phyloP scores from a whole-genome alignment of 345 rosid species.

The Kandelia obovata region DNA sequence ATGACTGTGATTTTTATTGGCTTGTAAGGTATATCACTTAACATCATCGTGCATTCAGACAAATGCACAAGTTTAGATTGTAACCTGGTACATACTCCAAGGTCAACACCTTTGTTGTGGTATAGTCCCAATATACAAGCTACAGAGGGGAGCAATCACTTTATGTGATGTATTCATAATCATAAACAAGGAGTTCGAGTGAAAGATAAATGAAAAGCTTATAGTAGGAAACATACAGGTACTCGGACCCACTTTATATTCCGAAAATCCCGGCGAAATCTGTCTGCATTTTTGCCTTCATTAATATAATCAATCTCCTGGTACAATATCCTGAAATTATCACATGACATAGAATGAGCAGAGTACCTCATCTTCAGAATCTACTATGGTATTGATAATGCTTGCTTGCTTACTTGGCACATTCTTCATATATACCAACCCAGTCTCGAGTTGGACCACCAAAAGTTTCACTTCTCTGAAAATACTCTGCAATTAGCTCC shows the following conservation, averaged over 20 bases:
- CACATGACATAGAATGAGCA: constrained; percentile 11
- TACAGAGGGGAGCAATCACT: constrained; percentile 27
- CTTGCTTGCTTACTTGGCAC: constrained; percentile 57
- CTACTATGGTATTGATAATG: background rate
- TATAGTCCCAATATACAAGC: constrained; percentile 94
- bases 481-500: constrained; percentile 83
- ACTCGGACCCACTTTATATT: constrained; percentile 91
- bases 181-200: constrained; percentile 1
- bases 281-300: constrained; percentile 93
- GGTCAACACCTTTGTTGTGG: constrained; percentile 85
- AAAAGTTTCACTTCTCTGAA: constrained; percentile 79
- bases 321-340: constrained; percentile 70
- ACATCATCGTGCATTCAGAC: constrained; percentile 11
- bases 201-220: constrained; percentile 4
- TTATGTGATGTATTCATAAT: background rate
- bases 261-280: constrained; percentile 83
- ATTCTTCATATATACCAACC: constrained; percentile 91
- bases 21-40: background rate
- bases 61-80: constrained; percentile 22
- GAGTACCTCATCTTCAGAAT: background rate
- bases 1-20: background rate
- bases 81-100: constrained; percentile 97
- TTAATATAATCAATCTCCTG: constrained; percentile 93
- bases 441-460: constrained; percentile 81
- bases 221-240: constrained; percentile 60